These are phyloP conservation scores for Geosmithia putterillii DNA, from an alignment of 2,329 filamentous ascomycete genomes.

Conservation along the genomic window DNA sequence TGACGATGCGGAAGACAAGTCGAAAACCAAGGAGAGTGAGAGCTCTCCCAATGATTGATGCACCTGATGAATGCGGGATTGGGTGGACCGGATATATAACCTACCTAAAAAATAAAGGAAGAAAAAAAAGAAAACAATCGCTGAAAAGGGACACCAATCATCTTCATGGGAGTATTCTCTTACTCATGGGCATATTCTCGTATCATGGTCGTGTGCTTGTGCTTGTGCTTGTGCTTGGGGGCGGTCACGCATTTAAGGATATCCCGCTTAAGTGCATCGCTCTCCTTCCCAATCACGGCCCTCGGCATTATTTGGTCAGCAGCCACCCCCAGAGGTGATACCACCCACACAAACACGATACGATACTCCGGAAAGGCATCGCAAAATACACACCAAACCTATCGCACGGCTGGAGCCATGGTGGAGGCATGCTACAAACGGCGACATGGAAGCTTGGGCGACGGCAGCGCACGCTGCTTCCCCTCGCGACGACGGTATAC, in stretches of 20 bases:
- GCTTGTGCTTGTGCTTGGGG: too few relatives aligned
- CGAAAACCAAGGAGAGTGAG: constrained; percentile 24
- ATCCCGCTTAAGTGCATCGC: not conserved
- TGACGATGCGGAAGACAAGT: constrained; percentile 33
- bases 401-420: constrained; percentile 1
- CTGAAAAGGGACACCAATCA: not conserved
- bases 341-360: too few relatives aligned
- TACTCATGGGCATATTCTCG: not conserved
- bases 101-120: not conserved
- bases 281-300: not conserved
- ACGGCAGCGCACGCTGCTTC: constrained; percentile 3
- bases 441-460: constrained; percentile 4
- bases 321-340: not conserved
- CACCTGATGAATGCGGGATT: too few relatives aligned
- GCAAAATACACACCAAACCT: not conserved
- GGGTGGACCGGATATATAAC: too few relatives aligned
- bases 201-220: too few relatives aligned
- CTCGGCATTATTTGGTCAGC: not conserved
- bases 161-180: not conserved
- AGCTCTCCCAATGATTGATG: constrained; percentile 12
- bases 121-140: not conserved
- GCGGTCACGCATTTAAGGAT: not conserved
- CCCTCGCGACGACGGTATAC: constrained; percentile 1
- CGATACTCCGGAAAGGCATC: too few relatives aligned
- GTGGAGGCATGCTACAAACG: constrained; percentile 3